These are phyloP conservation scores for Russula sp. DNA, from an alignment of 768 basidiomycete genomes.

Conservation along the genomic window DNA sequence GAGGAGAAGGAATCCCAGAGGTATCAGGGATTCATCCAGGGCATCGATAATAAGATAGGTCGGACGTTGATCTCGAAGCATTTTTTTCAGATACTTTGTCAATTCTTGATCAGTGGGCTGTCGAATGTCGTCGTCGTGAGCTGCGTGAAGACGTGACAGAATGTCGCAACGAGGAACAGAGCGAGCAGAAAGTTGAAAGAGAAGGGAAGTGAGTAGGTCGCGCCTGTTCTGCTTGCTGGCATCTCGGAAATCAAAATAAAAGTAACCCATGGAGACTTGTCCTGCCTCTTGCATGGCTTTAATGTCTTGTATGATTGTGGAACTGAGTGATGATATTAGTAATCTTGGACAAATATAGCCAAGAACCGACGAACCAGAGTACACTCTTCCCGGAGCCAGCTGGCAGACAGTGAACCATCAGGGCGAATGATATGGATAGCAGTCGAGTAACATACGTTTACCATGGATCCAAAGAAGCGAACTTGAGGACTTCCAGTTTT, in stretches of 20 bases:
- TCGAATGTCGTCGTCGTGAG: background rate
- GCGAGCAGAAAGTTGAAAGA: background rate
- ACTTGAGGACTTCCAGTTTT: background rate
- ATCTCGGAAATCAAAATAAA: background rate
- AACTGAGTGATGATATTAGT: background rate
- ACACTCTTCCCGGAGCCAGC: slow-evolving; percentile 1
- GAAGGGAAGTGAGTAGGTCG: background rate
- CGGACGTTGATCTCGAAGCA: background rate
- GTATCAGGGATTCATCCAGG: no score
- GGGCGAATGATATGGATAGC: background rate
- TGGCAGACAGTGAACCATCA: background rate
- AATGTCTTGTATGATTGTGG: background rate
- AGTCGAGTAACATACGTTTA: background rate
- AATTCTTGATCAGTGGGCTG: background rate
- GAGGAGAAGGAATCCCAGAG: background rate
- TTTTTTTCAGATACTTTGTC: background rate
- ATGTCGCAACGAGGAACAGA: background rate
- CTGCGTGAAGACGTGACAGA: background rate
- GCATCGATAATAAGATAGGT: no score
- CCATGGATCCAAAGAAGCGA: background rate
- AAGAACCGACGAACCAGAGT: background rate
- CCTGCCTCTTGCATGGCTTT: background rate
- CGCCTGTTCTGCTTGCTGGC: background rate
- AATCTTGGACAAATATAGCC: background rate
- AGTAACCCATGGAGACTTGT: background rate